phyloP scores from a whole-genome alignment of 257 asterid genomes.

The Przewalskia tangutica region DNA sequence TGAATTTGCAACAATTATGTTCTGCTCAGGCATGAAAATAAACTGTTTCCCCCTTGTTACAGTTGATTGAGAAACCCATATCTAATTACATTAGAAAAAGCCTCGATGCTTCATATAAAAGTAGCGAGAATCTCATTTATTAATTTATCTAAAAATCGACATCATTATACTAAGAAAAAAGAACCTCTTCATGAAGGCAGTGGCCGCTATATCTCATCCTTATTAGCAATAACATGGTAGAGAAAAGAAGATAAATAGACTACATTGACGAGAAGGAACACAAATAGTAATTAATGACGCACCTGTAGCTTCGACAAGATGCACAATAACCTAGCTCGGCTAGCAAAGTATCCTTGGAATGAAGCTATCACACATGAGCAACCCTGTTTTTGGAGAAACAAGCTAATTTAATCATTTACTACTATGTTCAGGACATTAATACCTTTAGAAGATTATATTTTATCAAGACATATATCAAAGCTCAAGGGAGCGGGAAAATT shows the following conservation, averaged over 20 bases:
- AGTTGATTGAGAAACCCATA: neutral
- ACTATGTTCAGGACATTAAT: neutral
- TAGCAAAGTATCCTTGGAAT: slow-evolving; percentile 46
- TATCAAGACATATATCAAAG: neutral
- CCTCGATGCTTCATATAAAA: neutral
- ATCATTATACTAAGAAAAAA: too few relatives aligned
- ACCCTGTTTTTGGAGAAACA: slow-evolving; percentile 39
- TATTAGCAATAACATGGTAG: neutral
- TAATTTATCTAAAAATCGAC: neutral
- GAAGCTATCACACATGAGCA: slow-evolving; percentile 53
- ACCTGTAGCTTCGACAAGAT: slow-evolving; percentile 88
- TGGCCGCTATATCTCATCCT: neutral
- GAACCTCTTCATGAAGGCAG: neutral
- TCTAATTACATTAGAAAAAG: neutral
- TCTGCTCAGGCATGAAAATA: neutral
- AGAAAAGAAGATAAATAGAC: neutral
- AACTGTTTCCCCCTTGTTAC: neutral
- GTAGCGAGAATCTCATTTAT: neutral
- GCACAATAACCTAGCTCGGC: slow-evolving; percentile 48
- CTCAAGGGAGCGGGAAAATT: neutral
- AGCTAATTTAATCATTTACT: neutral
- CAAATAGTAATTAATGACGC: slow-evolving; percentile 1
- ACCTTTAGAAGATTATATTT: neutral
- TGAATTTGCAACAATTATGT: neutral
- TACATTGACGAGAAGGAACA: neutral